Percentiles rank a stretch among this genome's conserved stretches.
Conservation (phyloP, 2,329 filamentous ascomycete species). For the Xylaria sp. region DNA sequence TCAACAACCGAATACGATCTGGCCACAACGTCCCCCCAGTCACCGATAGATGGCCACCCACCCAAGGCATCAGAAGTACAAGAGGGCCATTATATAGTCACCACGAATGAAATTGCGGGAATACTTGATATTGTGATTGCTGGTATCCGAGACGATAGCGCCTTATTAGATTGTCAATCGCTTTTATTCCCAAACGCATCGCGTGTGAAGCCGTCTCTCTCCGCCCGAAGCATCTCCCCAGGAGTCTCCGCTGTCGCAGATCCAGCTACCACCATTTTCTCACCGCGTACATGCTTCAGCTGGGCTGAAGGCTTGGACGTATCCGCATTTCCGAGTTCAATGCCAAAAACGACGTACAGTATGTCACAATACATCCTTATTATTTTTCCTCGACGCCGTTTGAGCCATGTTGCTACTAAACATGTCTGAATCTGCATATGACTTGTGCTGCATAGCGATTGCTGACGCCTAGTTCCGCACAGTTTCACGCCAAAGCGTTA, state of each 20-base stretch:
- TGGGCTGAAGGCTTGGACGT: slow-evolving; percentile 11
- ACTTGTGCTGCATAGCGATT: background rate
- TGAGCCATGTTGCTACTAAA: background rate
- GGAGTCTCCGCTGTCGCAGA: slow-evolving; percentile 33
- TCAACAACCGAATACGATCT: slow-evolving; percentile 18
- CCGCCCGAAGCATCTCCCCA: slow-evolving; percentile 32
- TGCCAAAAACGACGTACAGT: slow-evolving; percentile 33
- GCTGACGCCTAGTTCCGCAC: background rate
- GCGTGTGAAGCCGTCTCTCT: slow-evolving; percentile 29
- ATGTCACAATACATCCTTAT: background rate
- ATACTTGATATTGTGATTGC: slow-evolving; percentile 42
- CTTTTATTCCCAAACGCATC: slow-evolving; percentile 31
- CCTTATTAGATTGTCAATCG: slow-evolving; percentile 28
- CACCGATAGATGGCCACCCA: background rate
- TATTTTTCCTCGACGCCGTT: background rate
- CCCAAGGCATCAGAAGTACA: background rate
- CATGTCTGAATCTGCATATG: background rate
- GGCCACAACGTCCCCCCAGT: background rate
- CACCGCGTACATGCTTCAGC: slow-evolving; percentile 37
- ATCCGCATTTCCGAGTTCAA: background rate
- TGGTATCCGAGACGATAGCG: slow-evolving; percentile 32
- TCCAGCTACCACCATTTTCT: slow-evolving; percentile 41
- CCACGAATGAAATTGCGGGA: slow-evolving; percentile 35
- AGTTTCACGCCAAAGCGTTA: slow-evolving; percentile 43
- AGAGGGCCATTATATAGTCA: slow-evolving; percentile 36